Percentiles rank a stretch among this genome's conserved stretches.
Evolutionary conservation across 257 asterid species (phyloP).

Genomic region (Capsicum chinense): DNA sequence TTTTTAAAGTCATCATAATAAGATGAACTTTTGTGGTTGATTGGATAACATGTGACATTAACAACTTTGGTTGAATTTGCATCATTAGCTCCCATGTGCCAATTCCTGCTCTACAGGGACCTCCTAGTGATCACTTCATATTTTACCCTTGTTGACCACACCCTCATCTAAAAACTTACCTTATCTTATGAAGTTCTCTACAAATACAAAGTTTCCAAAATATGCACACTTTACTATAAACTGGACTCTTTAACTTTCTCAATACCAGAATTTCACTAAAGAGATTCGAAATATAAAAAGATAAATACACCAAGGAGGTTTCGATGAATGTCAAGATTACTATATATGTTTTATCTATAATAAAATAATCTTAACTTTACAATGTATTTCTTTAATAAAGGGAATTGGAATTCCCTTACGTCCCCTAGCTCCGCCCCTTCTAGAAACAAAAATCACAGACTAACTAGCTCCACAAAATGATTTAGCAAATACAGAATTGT

Average conservation of each 20-base stretch:
- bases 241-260: background rate
- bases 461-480: background rate
- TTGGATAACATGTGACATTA: conserved; percentile 26
- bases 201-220: background rate
- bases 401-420: background rate
- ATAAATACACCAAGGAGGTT: background rate
- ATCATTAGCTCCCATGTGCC: conserved; percentile 31
- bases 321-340: no score
- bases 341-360: background rate
- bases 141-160: background rate
- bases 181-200: background rate
- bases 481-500: background rate
- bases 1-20: background rate
- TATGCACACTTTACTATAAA: background rate
- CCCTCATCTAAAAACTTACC: background rate
- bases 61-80: conserved; percentile 15
- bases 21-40: background rate
- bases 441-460: background rate
- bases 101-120: conserved; percentile 19
- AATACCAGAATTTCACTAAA: background rate
- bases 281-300: background rate
- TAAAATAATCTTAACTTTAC: background rate
- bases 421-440: background rate
- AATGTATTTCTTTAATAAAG: background rate
- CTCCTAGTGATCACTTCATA: conserved; percentile 16